Conservation (phyloP, 805 yeast genomes). For the Wickerhamiella azyma region DNA sequence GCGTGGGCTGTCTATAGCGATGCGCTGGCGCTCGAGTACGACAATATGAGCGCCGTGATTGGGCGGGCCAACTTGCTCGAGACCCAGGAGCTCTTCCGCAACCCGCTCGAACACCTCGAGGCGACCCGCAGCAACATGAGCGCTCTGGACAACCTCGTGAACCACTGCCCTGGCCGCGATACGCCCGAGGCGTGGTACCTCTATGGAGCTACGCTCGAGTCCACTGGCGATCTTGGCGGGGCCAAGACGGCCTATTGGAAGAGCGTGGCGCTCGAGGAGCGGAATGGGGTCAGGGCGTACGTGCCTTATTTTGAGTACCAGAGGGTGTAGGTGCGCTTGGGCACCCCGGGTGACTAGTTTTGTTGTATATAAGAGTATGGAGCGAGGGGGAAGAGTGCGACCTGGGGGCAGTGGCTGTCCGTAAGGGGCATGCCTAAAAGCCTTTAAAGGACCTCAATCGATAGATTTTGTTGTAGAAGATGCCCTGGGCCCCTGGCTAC, state of each 20-base stretch:
- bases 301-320: conserved; percentile 1
- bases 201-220: conserved; percentile 49
- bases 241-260: conserved; percentile 43
- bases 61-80: conserved; percentile 13
- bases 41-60: conserved; percentile 14
- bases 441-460: no score
- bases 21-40: conserved; percentile 15
- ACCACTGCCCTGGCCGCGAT: conserved; percentile 29
- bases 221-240: conserved; percentile 36
- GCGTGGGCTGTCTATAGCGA: conserved; percentile 12
- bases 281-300: conserved; percentile 5
- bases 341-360: no score
- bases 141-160: conserved; percentile 14
- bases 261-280: conserved; percentile 38
- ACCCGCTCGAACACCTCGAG: conserved; percentile 4
- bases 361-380: no score
- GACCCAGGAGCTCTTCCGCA: neutral
- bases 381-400: no score
- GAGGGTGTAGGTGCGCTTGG: no score
- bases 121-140: conserved; percentile 7
- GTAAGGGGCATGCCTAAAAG: no score
- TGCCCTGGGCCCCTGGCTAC: no score
- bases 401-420: no score
- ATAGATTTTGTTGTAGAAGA: no score
- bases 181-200: conserved; percentile 58